Evolutionary conservation across 345 rosid genomes (phyloP), one percentile per base, ranked within the genome.

Genomic region (Dimocarpus longan): DNA sequence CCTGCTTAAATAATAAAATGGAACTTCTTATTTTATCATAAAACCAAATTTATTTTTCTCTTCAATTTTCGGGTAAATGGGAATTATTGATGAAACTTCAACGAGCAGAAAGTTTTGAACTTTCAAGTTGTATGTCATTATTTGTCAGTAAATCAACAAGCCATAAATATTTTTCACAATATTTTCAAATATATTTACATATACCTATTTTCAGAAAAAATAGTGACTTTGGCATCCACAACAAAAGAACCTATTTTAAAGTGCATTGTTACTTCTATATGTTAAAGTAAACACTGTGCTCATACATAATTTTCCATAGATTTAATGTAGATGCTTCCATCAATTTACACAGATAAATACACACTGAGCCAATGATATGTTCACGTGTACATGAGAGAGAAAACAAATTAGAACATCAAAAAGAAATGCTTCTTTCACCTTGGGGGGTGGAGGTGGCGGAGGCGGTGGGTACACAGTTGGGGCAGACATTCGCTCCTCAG

Each of bases 401-500:
- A 26, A 26, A 65, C 26, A 42, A 3, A 71, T 7, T 5, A 69
- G 22, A 50, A 57, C 21, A 37, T 64, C 13, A 37, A 77, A 19
- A 62, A 50, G 46, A 3, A 50, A 24, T 66, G 43, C 8, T 40
- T 56, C 68, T 71, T 65, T 77, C 86, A 96, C 98, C 97, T 86
- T 91, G 50, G 98, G 95, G 42, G 94, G 87, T 69, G 98, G 99
- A 22, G 98, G 99, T 0, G 99, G 99, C 3, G 99, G 99, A 0
- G 99, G 99, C 0, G 98, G 97, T 10, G 98, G 98, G 76, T 96
- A 96, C 70, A 94, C 98, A 7, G 98, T 93, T 71, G 98, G 97
- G 80, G 98, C 99, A 62, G 97, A 91, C 93, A 96, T 94, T 90
- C 97, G 93, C 82, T 94, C 98, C 83, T 96, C 99, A 32, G 98